Conservation (phyloP, 140 eudicot genomes). For the Artemisia princeps region DNA sequence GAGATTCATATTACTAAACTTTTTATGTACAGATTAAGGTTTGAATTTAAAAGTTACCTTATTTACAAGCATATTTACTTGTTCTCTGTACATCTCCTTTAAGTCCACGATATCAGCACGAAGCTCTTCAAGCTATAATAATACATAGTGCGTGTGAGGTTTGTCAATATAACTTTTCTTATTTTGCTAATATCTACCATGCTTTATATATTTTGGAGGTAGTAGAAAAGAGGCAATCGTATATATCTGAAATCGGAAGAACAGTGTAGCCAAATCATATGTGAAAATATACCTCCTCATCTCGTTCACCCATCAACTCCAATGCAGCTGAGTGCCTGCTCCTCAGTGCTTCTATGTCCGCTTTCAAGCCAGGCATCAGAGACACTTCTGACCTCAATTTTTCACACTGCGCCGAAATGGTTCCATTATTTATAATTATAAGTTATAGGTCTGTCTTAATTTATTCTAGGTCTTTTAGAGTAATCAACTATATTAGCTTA, state of each 20-base stretch:
- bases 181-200: not conserved
- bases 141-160: slow-evolving; percentile 2
- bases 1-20: too few relatives aligned
- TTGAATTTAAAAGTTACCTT: slow-evolving; percentile 37
- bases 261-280: not conserved
- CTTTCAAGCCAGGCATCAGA: slow-evolving; percentile 63
- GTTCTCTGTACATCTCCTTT: slow-evolving; percentile 98
- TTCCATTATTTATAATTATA: not conserved
- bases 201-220: not conserved
- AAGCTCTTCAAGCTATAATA: slow-evolving; percentile 79
- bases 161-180: not conserved
- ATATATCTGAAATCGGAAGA: not conserved
- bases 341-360: slow-evolving; percentile 85
- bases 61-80: slow-evolving; percentile 89
- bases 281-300: slow-evolving; percentile 65
- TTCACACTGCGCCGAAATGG: slow-evolving; percentile 53
- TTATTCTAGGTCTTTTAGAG: not conserved
- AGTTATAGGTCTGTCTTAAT: too few relatives aligned
- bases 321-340: slow-evolving; percentile 86
- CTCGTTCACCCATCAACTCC: slow-evolving; percentile 98
- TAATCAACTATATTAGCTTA: not conserved
- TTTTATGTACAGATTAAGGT: too few relatives aligned
- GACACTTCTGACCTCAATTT: slow-evolving; percentile 71
- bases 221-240: too few relatives aligned
- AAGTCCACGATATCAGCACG: slow-evolving; percentile 91